Percentiles rank a stretch among this genome's conserved stretches.
Evolutionary conservation across 805 yeast species (phyloP).

Genomic region (Zygosaccharomyces rouxii): DNA sequence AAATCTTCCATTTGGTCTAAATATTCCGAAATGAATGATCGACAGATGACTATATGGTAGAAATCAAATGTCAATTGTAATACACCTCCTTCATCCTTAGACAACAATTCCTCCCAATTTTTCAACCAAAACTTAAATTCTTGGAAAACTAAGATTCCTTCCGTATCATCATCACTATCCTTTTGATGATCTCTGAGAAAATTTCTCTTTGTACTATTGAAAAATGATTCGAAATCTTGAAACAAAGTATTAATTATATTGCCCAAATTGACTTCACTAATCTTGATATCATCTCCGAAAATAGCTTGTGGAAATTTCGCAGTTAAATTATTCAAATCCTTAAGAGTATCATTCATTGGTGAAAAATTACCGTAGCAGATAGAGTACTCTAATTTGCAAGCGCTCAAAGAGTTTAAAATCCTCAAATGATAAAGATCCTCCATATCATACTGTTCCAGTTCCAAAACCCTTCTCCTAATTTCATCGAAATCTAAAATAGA

Average conservation of each 20-base stretch:
- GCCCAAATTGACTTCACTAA: slow-evolving; percentile 45
- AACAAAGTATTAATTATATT: slow-evolving; percentile 31
- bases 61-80: slow-evolving; percentile 47
- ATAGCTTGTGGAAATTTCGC: slow-evolving; percentile 47
- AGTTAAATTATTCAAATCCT: slow-evolving; percentile 41
- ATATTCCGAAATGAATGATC: slow-evolving; percentile 34
- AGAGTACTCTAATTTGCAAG: slow-evolving; percentile 48
- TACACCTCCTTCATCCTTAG: slow-evolving; percentile 47
- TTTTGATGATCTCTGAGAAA: slow-evolving; percentile 8
- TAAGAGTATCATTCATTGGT: slow-evolving; percentile 24
- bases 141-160: slow-evolving; percentile 23
- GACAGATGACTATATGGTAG: slow-evolving; percentile 42
- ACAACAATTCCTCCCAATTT: slow-evolving; percentile 43
- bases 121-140: slow-evolving; percentile 44
- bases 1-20: slow-evolving; percentile 22
- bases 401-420: slow-evolving; percentile 49
- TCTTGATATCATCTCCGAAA: slow-evolving; percentile 51
- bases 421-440: slow-evolving; percentile 51
- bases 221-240: slow-evolving; percentile 28
- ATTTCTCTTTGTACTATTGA: slow-evolving; percentile 5
- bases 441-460: slow-evolving; percentile 26
- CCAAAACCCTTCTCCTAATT: slow-evolving; percentile 38
- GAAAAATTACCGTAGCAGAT: slow-evolving; percentile 43
- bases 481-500: slow-evolving; percentile 43
- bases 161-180: slow-evolving; percentile 3